Evolutionary conservation across 768 basidiomycete genomes (phyloP).

Genomic region (Cystofilobasidium capitatum): DNA sequence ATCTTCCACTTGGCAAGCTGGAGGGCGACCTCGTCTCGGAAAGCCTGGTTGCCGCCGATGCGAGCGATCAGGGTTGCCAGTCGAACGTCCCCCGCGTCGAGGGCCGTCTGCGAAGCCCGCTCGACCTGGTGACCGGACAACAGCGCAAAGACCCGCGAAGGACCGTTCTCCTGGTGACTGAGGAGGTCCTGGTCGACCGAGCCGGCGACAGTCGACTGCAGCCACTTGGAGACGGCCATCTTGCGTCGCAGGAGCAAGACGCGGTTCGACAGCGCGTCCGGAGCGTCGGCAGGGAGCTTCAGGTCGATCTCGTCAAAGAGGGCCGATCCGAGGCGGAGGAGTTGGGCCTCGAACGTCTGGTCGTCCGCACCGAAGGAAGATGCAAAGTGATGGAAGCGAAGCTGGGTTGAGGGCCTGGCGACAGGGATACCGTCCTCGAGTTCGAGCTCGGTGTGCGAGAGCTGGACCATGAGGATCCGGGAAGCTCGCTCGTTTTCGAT

Average conservation of each 20-base stretch:
- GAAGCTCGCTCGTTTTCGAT: constrained; percentile 43
- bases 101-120: constrained; percentile 63
- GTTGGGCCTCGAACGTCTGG: constrained; percentile 58
- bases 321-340: constrained; percentile 81
- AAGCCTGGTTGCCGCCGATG: constrained; percentile 59
- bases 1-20: constrained; percentile 78
- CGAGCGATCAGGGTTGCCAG: constrained; percentile 84
- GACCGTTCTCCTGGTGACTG: constrained; percentile 42
- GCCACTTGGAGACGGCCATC: constrained; percentile 71
- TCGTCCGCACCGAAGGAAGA: constrained; percentile 63
- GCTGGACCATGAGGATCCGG: constrained; percentile 65
- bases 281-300: constrained; percentile 48
- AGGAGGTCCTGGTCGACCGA: constrained; percentile 62
- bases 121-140: constrained; percentile 83
- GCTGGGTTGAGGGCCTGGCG: constrained; percentile 29
- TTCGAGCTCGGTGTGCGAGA: constrained; percentile 60
- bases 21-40: constrained; percentile 58
- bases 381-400: constrained; percentile 71
- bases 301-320: constrained; percentile 79
- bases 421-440: constrained; percentile 51
- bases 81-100: constrained; percentile 66
- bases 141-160: constrained; percentile 56
- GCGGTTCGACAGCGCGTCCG: constrained; percentile 55
- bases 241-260: constrained; percentile 60
- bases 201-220: constrained; percentile 60